Evolutionary conservation across 495 filamentous ascomycete genomes (phyloP).

Genomic region (Neurospora sp.): DNA sequence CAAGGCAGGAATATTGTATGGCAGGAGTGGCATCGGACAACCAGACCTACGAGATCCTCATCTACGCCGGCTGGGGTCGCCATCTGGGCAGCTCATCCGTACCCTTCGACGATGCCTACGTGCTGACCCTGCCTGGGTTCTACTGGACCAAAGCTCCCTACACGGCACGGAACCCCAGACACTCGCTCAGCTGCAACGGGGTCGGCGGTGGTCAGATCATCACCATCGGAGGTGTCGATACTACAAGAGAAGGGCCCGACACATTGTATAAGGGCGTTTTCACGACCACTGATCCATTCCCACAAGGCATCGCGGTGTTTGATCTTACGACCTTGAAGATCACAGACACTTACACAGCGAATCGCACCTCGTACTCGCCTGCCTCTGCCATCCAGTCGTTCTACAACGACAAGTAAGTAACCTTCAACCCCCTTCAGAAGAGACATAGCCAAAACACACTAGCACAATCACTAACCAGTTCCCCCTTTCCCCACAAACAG

Average conservation of each 20-base stretch:
- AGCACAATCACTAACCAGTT: neutral
- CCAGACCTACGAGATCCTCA: slow-evolving; percentile 16
- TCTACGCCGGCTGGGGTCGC: slow-evolving; percentile 18
- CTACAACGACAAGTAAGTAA: slow-evolving; percentile 12
- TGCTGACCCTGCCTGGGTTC: slow-evolving; percentile 17
- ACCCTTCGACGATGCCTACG: slow-evolving; percentile 16
- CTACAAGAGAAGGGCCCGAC: neutral
- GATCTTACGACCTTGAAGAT: slow-evolving; percentile 9
- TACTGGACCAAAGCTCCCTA: slow-evolving; percentile 16
- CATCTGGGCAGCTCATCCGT: slow-evolving; percentile 4
- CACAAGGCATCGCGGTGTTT: slow-evolving; percentile 12
- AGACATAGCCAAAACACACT: neutral
- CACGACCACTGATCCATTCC: slow-evolving; percentile 13
- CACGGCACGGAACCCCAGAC: slow-evolving; percentile 8
- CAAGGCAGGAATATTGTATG: slow-evolving; percentile 14
- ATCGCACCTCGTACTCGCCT: slow-evolving; percentile 1
- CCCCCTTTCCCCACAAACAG: neutral
- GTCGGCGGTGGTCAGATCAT: slow-evolving; percentile 15
- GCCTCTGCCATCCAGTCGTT: slow-evolving; percentile 4
- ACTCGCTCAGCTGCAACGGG: slow-evolving; percentile 14
- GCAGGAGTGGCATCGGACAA: slow-evolving; percentile 13
- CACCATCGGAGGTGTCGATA: slow-evolving; percentile 17
- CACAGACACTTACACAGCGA: slow-evolving; percentile 3
- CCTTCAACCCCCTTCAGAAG: neutral
- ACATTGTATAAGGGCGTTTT: slow-evolving; percentile 7